Evolutionary conservation across 2,329 filamentous ascomycete genomes (phyloP).

Genomic region (Colletotrichum tropicale): DNA sequence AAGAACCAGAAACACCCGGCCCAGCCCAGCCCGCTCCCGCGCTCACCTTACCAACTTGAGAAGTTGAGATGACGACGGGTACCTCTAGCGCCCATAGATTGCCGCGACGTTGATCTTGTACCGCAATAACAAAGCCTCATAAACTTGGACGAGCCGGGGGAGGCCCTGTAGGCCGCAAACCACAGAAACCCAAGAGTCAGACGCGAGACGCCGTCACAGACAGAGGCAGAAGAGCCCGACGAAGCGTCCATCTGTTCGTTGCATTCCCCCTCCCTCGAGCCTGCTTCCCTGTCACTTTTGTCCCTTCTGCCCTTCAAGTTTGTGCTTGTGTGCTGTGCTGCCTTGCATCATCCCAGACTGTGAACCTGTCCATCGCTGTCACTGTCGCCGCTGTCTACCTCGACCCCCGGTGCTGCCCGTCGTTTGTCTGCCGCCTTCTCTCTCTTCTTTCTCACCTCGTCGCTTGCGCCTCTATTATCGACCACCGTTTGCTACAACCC

Average conservation of each 20-base stretch:
- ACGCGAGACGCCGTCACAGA: not conserved
- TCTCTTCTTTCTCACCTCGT: not conserved
- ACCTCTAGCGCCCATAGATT: not conserved
- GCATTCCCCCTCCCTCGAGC: not conserved
- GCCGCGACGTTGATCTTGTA: not conserved
- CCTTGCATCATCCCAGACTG: constrained; percentile 17
- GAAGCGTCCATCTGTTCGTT: not conserved
- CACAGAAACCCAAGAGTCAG: not conserved
- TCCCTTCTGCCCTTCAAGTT: not conserved
- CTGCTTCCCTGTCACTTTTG: constrained; percentile 1
- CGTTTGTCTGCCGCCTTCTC: not conserved
- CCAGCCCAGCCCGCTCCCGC: constrained; percentile 17
- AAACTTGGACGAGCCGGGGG: not conserved
- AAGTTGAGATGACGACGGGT: constrained; percentile 3
- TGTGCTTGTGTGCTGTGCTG: not conserved
- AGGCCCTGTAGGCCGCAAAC: not conserved
- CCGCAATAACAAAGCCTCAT: not conserved
- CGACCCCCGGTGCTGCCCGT: constrained; percentile 57
- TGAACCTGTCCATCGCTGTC: not conserved
- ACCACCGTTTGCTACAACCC: not conserved
- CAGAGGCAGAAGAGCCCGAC: constrained; percentile 8
- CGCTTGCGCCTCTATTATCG: not conserved
- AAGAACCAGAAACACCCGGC: constrained; percentile 1
- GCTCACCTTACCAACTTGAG: not conserved
- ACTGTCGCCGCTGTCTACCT: constrained; percentile 70